Evolutionary conservation across 805 yeast genomes (phyloP), one percentile per base, ranked within the genome.

Genomic region (Priceomyces medius): DNA sequence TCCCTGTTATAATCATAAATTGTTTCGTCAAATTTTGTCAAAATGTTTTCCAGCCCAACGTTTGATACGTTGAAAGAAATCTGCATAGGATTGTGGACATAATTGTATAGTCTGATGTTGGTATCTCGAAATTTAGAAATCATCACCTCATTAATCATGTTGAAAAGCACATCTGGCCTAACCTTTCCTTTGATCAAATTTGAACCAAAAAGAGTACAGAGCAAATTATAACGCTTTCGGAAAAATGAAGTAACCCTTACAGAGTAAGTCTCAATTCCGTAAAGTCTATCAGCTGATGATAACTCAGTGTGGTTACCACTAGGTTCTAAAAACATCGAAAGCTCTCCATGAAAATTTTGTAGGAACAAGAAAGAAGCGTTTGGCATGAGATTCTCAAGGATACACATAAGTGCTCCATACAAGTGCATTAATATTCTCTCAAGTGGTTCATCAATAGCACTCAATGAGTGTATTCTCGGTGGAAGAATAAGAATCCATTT

Each of bases 351-450:
- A 37, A 59, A 59, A 21, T 48, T 47, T 8, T 54, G 52, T 14
- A 58, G 41, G 33, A 57, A 59, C 20, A 50, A 39, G 29, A 43
- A 54, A n/a, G 37, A 45, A 3, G 51, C 56, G 6, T 42, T 31
- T 1, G 65, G 65, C 38, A 59, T 53, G 21, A 59, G 33, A 42
- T 50, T 51, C 36, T 52, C 53, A 13, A 59, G 33, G 2, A 51
- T 38, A 5, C 34, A 35, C 2, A 55, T 36, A 31, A 59, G 35
- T 2, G 53, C 29, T 13, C 38, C 24, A 37, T 41, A 57, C 5
- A 56, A 42, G 20, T 43, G 31, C 31, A 51, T 40, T 4, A 54
- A 19, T 2, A 49, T 19, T 7, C 41, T 37, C 18, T 45, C 55
- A 5, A 46, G 19, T 10, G 53, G 51, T 32, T 50, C 51, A 3